A percentile compares a stretch with the other conserved stretches of the same genome.
These are phyloP conservation scores for Chaetomiaceae sp. DNA, from an alignment of 2,329 filamentous ascomycete species.

Conservation along the genomic window DNA sequence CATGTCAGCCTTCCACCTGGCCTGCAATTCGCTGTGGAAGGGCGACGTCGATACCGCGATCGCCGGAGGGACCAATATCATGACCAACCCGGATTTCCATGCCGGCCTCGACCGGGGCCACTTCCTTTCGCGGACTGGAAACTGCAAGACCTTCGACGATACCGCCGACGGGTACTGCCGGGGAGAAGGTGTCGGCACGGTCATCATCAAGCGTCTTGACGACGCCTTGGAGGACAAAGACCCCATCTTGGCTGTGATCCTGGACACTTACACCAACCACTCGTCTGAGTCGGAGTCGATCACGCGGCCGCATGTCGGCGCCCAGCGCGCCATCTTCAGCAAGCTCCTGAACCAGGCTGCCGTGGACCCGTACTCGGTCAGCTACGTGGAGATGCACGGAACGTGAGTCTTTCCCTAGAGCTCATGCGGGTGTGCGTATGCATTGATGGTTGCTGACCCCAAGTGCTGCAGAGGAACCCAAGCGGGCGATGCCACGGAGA, in stretches of 20 bases:
- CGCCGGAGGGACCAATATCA: constrained; percentile 29
- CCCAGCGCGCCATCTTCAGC: constrained; percentile 42
- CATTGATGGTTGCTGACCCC: too few species aligned
- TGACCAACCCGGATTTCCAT: constrained; percentile 26
- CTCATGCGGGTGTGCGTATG: too few species aligned
- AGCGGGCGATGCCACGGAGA: constrained; percentile 1
- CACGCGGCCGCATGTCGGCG: constrained; percentile 53
- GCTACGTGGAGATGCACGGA: constrained; percentile 61
- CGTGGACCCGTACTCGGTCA: constrained; percentile 52
- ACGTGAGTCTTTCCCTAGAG: too few species aligned
- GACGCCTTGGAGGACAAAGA: constrained; percentile 42
- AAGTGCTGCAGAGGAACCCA: too few species aligned
- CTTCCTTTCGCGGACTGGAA: constrained; percentile 21
- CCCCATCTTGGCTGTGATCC: constrained; percentile 51
- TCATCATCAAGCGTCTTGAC: constrained; percentile 42
- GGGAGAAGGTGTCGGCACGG: constrained; percentile 37
- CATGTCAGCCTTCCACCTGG: constrained; percentile 26
- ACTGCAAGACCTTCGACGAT: constrained; percentile 32
- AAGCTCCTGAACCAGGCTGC: constrained; percentile 43
- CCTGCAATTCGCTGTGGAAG: constrained; percentile 21
- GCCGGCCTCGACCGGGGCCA: constrained; percentile 17
- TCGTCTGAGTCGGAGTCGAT: constrained; percentile 57
- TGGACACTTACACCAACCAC: constrained; percentile 56
- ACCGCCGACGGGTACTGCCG: constrained; percentile 44
- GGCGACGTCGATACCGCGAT: constrained; percentile 23